Evolutionary conservation across 176 grass and related monocot genomes (phyloP), one percentile per base, ranked within the genome.

Genomic region (Aegilops sharonensis): DNA sequence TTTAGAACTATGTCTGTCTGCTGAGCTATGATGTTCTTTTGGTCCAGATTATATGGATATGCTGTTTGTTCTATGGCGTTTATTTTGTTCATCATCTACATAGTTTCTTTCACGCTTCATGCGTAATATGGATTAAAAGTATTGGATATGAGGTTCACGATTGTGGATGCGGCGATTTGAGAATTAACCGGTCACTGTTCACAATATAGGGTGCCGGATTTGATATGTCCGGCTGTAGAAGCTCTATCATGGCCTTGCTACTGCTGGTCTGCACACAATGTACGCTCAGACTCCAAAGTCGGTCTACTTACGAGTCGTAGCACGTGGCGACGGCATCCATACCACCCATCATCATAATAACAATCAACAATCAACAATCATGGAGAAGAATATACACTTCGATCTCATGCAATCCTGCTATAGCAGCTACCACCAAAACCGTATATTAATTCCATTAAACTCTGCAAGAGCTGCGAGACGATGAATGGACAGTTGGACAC

Each of bases 251-350:
- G 40, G 40, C 40, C 9, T 18, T 63, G 21, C 5, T n/a, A 17
- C 6, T 75, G 15, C n/a, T 42, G 61, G 45, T n/a, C 83, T 66
- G 47, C 74, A 77, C 18, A 12, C 68, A 54, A 21, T 40, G 36
- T 6, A 11, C 35, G 29, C 50, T 25, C 79, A 36, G 75, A 64
- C 65, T 39, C 81, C 81, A 48, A 83, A 84, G 81, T 79, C 65
- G 34, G 66, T 88, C 36, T 20, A 72, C 29, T 9, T 20, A 79
- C 65, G 47, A 62, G 65, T 84, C 81, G 4, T 27, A 54, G 56
- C 30, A 84, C 31, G 71, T 79, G 75, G 30, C 14, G 34, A 17
- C 73, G 66, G 80, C 69, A 39, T 72, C 50, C 30, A 66, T 63
- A 76, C 23, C 5, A 31, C 4, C 24, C 52, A 18, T 18, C 5